These are phyloP conservation scores for Aspergillus bridgeri DNA, from an alignment of 495 filamentous ascomycete genomes.

Conservation along the genomic window DNA sequence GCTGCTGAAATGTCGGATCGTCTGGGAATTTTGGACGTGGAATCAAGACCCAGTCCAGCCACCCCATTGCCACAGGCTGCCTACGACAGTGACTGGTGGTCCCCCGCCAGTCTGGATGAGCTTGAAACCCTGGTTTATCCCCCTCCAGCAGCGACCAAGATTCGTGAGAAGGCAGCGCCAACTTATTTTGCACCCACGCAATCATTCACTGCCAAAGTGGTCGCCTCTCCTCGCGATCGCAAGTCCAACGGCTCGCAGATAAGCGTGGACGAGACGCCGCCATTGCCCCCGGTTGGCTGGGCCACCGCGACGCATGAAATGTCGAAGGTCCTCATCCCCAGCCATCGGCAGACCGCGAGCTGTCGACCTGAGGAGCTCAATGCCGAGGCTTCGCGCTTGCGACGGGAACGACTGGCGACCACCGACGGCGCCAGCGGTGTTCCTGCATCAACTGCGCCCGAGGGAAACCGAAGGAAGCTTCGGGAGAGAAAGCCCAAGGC, in stretches of 20 bases:
- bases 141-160: slow-evolving; percentile 45
- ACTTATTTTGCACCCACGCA: slow-evolving; percentile 74
- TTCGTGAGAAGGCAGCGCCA: slow-evolving; percentile 49
- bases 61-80: slow-evolving; percentile 2
- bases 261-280: slow-evolving; percentile 47
- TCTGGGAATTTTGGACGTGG: slow-evolving; percentile 15
- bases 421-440: slow-evolving; percentile 24
- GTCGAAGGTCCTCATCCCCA: slow-evolving; percentile 77
- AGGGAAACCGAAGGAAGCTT: slow-evolving; percentile 64
- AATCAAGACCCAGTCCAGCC: slow-evolving; percentile 3
- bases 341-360: slow-evolving; percentile 65
- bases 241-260: slow-evolving; percentile 33
- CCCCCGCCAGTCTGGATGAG: slow-evolving; percentile 58
- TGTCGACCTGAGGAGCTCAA: slow-evolving; percentile 72
- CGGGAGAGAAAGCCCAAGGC: slow-evolving; percentile 65
- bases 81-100: slow-evolving; percentile 79
- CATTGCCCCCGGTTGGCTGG: slow-evolving; percentile 80
- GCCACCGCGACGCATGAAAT: slow-evolving; percentile 75
- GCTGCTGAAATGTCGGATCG: slow-evolving; percentile 28
- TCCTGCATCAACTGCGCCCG: slow-evolving; percentile 30
- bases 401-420: slow-evolving; percentile 60
- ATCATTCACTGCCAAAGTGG: slow-evolving; percentile 72
- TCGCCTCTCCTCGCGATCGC: slow-evolving; percentile 55
- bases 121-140: slow-evolving; percentile 56
- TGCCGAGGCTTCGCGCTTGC: slow-evolving; percentile 56